Evolutionary conservation across 2,329 filamentous ascomycete genomes (phyloP), one percentile per base, ranked within the genome.

Genomic region (Sphaerulina musiva): DNA sequence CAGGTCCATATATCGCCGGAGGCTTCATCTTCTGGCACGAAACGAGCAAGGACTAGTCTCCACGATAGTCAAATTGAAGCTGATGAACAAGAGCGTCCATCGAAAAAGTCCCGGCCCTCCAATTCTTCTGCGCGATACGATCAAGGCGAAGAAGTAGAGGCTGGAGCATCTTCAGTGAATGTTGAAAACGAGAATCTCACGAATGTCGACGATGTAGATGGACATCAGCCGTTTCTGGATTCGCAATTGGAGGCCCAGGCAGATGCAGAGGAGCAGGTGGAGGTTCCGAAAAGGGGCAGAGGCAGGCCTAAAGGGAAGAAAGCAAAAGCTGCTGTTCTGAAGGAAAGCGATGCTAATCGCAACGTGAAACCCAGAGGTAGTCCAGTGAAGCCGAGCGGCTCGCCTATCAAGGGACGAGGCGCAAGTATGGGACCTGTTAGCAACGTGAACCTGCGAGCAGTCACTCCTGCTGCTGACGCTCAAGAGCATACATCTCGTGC

Each of bases 401-500:
- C 60, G 31, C 60, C 59, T 17, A 56, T 55, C n/a, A 62, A 61
- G 43, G 52, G 55, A 32, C 54, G 59, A 41, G 57, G 62, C 47
- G 56, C 53, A 39, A 63, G 61, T 43, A 50, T 64, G 11, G 67
- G 65, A n/a, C 63, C 66, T n/a, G 64, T 67, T 53, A 68, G 64
- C 55, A 66, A 70, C 44, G 67, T 69, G 20, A 62, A 65, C 42
- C 61, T 72, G 6, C 71, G 72, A 44, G 66, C 69, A 10, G 64
- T 61, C 29, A 73, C 71, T 20, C 72, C 72, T 6, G 64, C 66
- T 11, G 69, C 72, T 40, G 77, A 83, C 50, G 75, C 72, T 26
- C 74, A 80, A 58, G 76, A 76, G 31, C 80, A 77, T 43, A 87
- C 85, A 48, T 80, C 80, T n/a, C 84, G 89, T 51, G 92, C 86